phyloP scores from a whole-genome alignment of 169 alveolate species.

The Amoebophrya sp. region DNA sequence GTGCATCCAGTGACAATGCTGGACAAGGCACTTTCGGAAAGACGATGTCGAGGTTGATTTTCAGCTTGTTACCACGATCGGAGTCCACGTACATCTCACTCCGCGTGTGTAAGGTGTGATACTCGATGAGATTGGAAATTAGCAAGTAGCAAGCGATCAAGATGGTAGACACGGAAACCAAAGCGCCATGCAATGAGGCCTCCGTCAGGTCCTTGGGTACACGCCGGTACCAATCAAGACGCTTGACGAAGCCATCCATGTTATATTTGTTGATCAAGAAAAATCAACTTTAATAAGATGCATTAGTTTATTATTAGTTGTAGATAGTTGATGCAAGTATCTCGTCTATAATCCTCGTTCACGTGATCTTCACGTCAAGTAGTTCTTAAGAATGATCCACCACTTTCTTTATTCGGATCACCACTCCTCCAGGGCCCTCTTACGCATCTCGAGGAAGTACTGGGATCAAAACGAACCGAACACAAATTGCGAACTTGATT shows the following conservation, averaged over 20 bases:
- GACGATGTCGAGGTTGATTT: not conserved
- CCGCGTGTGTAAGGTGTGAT: not conserved
- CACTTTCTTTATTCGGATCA: too few species aligned
- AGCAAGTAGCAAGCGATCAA: not conserved
- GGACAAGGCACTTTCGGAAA: not conserved
- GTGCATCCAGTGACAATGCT: not conserved
- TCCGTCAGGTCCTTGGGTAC: conserved; percentile 1
- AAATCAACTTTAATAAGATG: too few species aligned
- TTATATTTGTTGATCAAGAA: too few species aligned
- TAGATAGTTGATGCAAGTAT: too few species aligned
- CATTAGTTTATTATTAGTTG: too few species aligned
- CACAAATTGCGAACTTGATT: too few species aligned
- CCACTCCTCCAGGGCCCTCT: too few species aligned
- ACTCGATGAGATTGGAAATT: not conserved
- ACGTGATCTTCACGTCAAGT: too few species aligned
- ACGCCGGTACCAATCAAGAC: not conserved
- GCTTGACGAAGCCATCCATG: not conserved
- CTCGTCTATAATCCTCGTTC: too few species aligned
- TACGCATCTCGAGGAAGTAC: too few species aligned
- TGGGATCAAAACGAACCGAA: too few species aligned
- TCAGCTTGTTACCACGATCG: not conserved
- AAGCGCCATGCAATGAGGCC: not conserved
- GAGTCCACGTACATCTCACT: not conserved
- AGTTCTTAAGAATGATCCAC: too few species aligned
- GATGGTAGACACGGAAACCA: not conserved